phyloP scores from a whole-genome alignment of 2,329 filamentous ascomycete genomes.

The Diaporthe sp. region DNA sequence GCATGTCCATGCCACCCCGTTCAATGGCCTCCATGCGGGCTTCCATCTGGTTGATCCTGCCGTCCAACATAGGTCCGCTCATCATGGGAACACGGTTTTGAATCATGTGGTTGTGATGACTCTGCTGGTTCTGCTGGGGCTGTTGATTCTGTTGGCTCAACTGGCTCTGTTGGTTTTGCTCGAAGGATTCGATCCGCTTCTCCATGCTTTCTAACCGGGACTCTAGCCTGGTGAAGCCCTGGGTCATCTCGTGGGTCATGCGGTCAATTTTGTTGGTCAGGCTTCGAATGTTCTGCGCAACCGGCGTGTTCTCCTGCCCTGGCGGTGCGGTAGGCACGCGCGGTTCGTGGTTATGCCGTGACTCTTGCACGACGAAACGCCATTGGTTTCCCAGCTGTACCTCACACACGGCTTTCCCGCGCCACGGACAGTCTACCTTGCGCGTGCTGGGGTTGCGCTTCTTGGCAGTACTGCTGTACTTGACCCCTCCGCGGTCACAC shows the following conservation, averaged over 20 bases:
- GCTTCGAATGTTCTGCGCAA: constrained; percentile 67
- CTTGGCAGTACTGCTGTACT: constrained; percentile 73
- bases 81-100: constrained; percentile 39
- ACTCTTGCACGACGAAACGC: constrained; percentile 71
- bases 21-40: constrained; percentile 52
- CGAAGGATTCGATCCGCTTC: constrained; percentile 62
- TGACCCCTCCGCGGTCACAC: constrained; percentile 71
- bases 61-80: constrained; percentile 35
- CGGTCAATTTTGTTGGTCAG: constrained; percentile 70
- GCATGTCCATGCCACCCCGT: constrained; percentile 49
- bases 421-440: constrained; percentile 73
- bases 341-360: constrained; percentile 71
- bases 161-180: constrained; percentile 46
- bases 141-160: constrained; percentile 30
- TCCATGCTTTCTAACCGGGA: constrained; percentile 62
- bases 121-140: constrained; percentile 31
- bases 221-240: constrained; percentile 63
- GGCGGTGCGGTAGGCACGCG: constrained; percentile 64
- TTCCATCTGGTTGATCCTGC: constrained; percentile 48
- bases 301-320: constrained; percentile 67
- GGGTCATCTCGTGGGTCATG: constrained; percentile 64
- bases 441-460: constrained; percentile 72
- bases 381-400: constrained; percentile 71
- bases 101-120: constrained; percentile 35
- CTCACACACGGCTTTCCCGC: constrained; percentile 72